phyloP scores from a whole-genome alignment of 176 grass and related monocot species.

The Juncus effusus region DNA sequence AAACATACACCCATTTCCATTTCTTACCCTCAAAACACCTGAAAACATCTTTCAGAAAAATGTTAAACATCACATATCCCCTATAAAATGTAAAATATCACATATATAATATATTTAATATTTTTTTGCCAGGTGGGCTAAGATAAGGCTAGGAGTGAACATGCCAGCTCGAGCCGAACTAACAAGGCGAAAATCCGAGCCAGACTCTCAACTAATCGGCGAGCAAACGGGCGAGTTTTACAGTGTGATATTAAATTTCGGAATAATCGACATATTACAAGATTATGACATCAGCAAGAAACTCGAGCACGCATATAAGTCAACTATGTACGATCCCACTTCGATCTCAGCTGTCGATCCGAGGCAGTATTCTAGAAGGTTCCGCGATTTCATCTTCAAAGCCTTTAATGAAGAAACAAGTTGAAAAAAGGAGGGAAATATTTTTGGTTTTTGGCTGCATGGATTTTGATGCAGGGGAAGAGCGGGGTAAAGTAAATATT shows the following conservation, averaged over 20 bases:
- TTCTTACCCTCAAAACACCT: no score
- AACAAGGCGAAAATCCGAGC: slow-evolving; percentile 44
- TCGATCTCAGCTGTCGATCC: slow-evolving; percentile 92
- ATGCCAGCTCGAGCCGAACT: slow-evolving; percentile 72
- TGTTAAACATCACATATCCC: no score
- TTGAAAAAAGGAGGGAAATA: slow-evolving; percentile 8
- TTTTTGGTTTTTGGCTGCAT: slow-evolving; percentile 10
- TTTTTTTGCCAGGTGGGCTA: slow-evolving; percentile 41
- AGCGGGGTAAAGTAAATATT: slow-evolving; percentile 49
- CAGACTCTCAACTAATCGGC: slow-evolving; percentile 51
- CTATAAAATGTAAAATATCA: background rate
- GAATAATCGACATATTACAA: slow-evolving; percentile 95
- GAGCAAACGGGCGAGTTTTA: slow-evolving; percentile 71
- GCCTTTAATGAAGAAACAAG: slow-evolving; percentile 65
- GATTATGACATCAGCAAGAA: slow-evolving; percentile 88
- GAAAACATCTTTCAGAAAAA: no score
- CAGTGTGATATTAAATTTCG: slow-evolving; percentile 73
- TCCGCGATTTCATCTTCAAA: slow-evolving; percentile 84
- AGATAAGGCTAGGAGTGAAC: slow-evolving; percentile 64
- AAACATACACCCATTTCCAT: no score
- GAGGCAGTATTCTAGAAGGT: slow-evolving; percentile 69
- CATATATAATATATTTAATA: background rate
- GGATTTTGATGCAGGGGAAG: slow-evolving; percentile 25
- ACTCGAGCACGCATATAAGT: slow-evolving; percentile 81
- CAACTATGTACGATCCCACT: slow-evolving; percentile 68